A percentile compares a stretch with the other conserved stretches of the same genome.
Evolutionary conservation across 2,329 filamentous ascomycete species (phyloP).

Genomic region (Calonectria henricotiae): DNA sequence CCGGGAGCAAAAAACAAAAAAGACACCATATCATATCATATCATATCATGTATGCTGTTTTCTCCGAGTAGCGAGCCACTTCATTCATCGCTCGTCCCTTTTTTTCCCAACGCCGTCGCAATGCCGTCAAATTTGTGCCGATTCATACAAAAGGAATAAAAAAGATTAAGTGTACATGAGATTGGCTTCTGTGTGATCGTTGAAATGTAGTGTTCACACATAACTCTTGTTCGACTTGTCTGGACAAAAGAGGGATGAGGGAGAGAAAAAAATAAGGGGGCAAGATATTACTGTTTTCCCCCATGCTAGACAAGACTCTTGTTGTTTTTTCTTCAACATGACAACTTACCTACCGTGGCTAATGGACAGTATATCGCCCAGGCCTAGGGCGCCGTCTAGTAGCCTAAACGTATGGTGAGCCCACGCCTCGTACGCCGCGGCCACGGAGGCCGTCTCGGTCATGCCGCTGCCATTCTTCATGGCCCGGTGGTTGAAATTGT

Average conservation of each 20-base stretch:
- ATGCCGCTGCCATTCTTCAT: conserved; percentile 57
- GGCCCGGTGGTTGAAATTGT: conserved; percentile 35
- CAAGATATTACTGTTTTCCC: background rate
- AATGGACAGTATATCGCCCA: conserved; percentile 34
- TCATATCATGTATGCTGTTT: conserved; percentile 22
- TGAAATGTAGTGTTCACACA: background rate
- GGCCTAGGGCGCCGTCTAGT: conserved; percentile 38
- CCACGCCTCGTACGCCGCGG: conserved; percentile 46
- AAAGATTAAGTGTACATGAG: conserved; percentile 44
- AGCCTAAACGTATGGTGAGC: conserved; percentile 55
- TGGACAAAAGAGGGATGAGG: background rate
- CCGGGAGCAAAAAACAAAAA: conserved; percentile 20
- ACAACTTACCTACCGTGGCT: conserved; percentile 22
- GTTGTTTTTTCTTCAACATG: conserved; percentile 14
- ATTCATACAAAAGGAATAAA: conserved; percentile 39
- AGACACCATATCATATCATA: conserved; percentile 8
- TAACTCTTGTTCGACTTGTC: background rate
- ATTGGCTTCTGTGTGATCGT: conserved; percentile 13
- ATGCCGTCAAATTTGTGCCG: conserved; percentile 41
- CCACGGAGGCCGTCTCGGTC: conserved; percentile 56
- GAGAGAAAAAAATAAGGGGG: background rate
- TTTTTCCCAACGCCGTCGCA: conserved; percentile 47
- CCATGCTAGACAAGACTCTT: background rate
- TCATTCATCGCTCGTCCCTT: conserved; percentile 15
- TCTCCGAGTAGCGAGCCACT: conserved; percentile 5